Conservation (phyloP, 2,329 filamentous ascomycete species). For the Xylariales sp. region DNA sequence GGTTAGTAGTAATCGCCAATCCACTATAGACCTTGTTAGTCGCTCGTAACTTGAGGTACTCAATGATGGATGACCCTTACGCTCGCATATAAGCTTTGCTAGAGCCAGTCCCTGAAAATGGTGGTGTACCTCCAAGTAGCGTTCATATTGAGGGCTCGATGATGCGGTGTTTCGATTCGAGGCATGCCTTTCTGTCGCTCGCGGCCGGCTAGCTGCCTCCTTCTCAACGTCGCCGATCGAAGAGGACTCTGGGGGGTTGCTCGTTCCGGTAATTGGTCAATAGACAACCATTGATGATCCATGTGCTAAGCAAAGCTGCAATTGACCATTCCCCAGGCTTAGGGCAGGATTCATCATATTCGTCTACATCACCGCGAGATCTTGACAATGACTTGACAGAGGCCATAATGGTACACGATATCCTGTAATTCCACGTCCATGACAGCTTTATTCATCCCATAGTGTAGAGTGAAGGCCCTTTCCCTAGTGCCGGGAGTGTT, state of each 20-base stretch:
- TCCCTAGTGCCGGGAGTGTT: no score
- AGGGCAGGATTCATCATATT: no score
- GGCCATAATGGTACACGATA: no score
- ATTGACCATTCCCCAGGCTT: no score
- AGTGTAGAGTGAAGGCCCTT: no score
- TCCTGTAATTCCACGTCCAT: no score
- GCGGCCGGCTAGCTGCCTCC: not conserved
- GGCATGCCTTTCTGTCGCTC: not conserved
- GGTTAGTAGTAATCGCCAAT: conserved; percentile 13
- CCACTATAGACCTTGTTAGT: conserved; percentile 2
- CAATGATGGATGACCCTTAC: not conserved
- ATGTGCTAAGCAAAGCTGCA: no score
- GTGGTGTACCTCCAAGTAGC: conserved; percentile 11
- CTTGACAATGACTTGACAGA: no score
- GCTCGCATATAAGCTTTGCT: conserved; percentile 1
- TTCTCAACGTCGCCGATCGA: conserved; percentile 9
- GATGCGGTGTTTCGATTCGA: not conserved
- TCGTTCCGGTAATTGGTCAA: not conserved
- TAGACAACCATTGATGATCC: no score
- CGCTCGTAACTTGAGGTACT: not conserved
- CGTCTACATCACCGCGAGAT: no score
- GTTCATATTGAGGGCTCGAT: conserved; percentile 11
- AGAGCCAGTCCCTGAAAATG: conserved; percentile 6
- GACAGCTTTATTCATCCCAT: no score
- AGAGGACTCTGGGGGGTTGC: not conserved